Base-by-base conservation (phyloP, 2,329 filamentous ascomycete species). In the Penicillium expansum region DNA sequence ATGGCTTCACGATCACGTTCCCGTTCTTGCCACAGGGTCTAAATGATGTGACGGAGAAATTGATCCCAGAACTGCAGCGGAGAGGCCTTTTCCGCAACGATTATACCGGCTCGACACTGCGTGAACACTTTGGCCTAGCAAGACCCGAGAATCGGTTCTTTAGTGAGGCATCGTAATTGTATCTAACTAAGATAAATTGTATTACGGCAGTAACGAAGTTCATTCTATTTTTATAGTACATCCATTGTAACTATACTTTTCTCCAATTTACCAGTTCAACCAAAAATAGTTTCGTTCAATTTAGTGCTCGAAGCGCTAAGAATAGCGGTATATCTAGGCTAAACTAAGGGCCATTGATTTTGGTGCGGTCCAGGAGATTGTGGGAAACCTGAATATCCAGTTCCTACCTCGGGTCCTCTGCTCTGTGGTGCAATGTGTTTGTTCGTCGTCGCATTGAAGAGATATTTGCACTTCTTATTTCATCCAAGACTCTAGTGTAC, bases 81-180 rank as follows among this genome's bases (percentile, higher is more conserved):
- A 74, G 81, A 27, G 81, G 80, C 0, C 57, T 84, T 2, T 83
- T 83, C 66, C 71, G 82, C 5, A 61, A 74, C 7, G 81, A 84
- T 1, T 84, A 84, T 60, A 71, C 78, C 47, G 82, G 81, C 1
- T 76, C 73, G 1, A 84, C 81, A 1, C 65, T 84, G 62, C 70
- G 82, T 39, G 82, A 84, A 38, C 81, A 85, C 67, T 71, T 84
- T 39, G 82, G 81, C 5, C 74, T 84, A 32, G 76, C 77, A 10
- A 69, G 80, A 22, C 82, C 81, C 1, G 68, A 64, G 52, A 78
- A 77, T 56, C 71, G 62, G 8, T 77, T 77, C 52, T 77, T 76
- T 27, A 52, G 22, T 20, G 32, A 54, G n/a, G 13, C n/a, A 41
- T 22, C 33, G 3, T 33, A 35, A 33, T 22, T 22, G 13, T 33